Base-by-base conservation (phyloP, 495 filamentous ascomycete genomes). In the Neurospora sp. region DNA sequence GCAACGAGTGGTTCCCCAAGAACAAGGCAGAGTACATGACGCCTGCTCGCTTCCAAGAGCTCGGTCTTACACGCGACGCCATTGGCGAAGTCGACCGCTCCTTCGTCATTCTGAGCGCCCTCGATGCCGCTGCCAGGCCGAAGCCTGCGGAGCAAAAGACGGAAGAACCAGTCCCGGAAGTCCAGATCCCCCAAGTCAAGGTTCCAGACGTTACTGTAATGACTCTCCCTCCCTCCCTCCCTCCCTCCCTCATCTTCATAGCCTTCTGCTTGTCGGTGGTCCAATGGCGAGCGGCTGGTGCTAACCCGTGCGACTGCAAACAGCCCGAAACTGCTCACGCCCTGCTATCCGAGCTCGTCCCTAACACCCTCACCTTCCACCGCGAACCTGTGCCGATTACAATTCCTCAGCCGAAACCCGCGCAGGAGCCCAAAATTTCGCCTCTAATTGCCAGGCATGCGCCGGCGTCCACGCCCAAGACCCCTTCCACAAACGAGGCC, bases 341-440 rank as follows among this genome's bases (percentile, higher is more conserved):
- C 16, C 91, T 97, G 78, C 94, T 98, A 78, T 88, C 94, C 4
- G 93, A 93, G 0, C 89, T 97, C 53, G 94, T 97, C 76, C 95
- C 95, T 7, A 90, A 91, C 18, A 89, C 97, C 12, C 88, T 97
- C 76, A 88, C 92, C 76, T 98, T 97, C 86, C 96, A 97, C 85
- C 91, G 93, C 79, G 87, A 89, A 65, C 77, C 77, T 18, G 78
- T 80, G 61, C 75, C 75, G 3, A 68, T 69, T 73, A 78, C 85
- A 45, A 20, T 73, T 14, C 45, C 75, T 35, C 22, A 72, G 1
- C 45, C 73, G 4, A 14, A 71, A 3, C 7, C 71, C 3, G 31
- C 68, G 20, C 18, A 40, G 42, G 20, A 16, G n/a, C 14, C 45
- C 9, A 38, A 53, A 5, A 68, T 77, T 40, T 78, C 78, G 3